A percentile compares a stretch with the other conserved stretches of the same genome.
These are phyloP conservation scores for Hymenotorrendiella dingleyae DNA, from an alignment of 2,329 filamentous ascomycete species.

Conservation along the genomic window DNA sequence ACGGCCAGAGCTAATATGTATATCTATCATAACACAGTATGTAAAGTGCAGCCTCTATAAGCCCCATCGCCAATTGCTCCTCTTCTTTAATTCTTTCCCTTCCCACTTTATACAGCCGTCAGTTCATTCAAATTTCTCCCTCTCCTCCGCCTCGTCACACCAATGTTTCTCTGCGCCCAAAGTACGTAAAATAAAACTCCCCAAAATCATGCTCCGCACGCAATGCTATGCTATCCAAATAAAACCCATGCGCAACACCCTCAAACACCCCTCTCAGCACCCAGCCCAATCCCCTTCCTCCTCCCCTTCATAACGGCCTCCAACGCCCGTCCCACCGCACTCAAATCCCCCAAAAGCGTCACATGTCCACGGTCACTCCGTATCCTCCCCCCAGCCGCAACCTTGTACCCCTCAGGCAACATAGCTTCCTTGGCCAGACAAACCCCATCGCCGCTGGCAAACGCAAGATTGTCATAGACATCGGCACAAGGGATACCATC, in stretches of 20 bases:
- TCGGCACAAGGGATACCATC: slow-evolving; percentile 72
- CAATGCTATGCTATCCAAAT: too few species aligned
- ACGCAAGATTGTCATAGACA: slow-evolving; percentile 80
- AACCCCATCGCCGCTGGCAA: slow-evolving; percentile 84
- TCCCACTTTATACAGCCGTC: too few species aligned
- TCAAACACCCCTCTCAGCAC: slow-evolving; percentile 25
- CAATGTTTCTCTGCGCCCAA: too few species aligned
- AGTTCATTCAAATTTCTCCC: too few species aligned
- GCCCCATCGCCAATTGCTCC: too few species aligned
- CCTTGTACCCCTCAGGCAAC: slow-evolving; percentile 72
- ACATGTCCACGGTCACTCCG: slow-evolving; percentile 83
- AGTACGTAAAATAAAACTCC: too few species aligned
- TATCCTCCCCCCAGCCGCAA: slow-evolving; percentile 68
- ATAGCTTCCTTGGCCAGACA: slow-evolving; percentile 80
- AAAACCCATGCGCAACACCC: background rate
- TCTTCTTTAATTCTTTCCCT: too few species aligned
- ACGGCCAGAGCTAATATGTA: too few species aligned
- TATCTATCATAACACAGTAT: too few species aligned
- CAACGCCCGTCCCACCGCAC: slow-evolving; percentile 71
- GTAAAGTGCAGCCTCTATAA: too few species aligned
- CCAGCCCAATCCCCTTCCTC: slow-evolving; percentile 65
- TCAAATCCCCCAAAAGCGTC: slow-evolving; percentile 76
- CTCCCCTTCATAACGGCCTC: slow-evolving; percentile 62
- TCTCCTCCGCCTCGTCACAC: too few species aligned
- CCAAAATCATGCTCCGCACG: too few species aligned